Base-by-base conservation (phyloP, 176 grass and related monocot genomes). In the Avena insularis region DNA sequence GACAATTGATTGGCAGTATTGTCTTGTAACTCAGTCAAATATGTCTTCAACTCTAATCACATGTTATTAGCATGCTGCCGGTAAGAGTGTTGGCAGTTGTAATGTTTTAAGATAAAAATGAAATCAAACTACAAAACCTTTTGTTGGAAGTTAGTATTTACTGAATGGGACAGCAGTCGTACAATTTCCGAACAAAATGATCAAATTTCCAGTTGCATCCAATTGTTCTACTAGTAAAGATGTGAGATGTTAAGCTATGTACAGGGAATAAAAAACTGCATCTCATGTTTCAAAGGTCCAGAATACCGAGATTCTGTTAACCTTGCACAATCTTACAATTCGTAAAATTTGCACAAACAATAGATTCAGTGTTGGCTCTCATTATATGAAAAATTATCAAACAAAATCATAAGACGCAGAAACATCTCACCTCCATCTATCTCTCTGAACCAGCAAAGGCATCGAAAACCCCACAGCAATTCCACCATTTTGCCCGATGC, bases 381-480 rank as follows among this genome's bases (percentile, higher is more conserved):
- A 82, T 38, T 80, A 50, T 58, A 12, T 16, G 10, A 14, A 66
- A 76, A 31, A 86, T 9, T 57, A 49, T 43, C 12, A 38, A 85
- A 77, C 53, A 82, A 16, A 88, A n/a, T 17, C 21, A 58, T 64
- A 35, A 63, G 40, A 40, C 2, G 7, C 1, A 27, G 19, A 91
- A 79, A 35, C 86, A 79, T 77, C 89, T 92, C 72, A 97, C 92
- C 93, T 88, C 62, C 45, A 86, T 56, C 75, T 89, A 91, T 83
- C 85, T 87, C 49, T 69, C 78, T 53, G 91, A 97, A 75, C 91
- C 85, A 77, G 82, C 64, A 66, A 97, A 84, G 1, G 58, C 91
- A 86, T 95, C 95, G 71, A 91, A 87, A 31, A 97, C 19, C 49
- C 92, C 95, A 4, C 95, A 97, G 81, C 93, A 97, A 86, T 95